phyloP scores from a whole-genome alignment of 164 flowering plant genomes.

The Tetracentron sinense region DNA sequence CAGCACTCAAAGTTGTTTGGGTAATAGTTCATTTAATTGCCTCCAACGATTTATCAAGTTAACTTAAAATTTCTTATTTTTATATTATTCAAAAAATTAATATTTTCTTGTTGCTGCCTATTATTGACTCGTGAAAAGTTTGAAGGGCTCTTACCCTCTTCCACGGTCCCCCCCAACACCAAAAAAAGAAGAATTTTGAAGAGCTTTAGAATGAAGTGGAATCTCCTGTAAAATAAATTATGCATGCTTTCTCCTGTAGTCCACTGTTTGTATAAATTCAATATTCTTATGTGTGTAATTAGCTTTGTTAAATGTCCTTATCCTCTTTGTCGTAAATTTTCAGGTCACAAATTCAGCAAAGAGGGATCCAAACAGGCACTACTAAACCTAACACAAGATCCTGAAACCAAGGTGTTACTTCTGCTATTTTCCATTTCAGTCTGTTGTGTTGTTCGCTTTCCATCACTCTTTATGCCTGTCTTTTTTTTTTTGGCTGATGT shows the following conservation, averaged over 20 bases:
- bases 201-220: not conserved
- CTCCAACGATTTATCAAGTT: not conserved
- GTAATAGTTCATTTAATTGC: not conserved
- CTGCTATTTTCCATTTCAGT: no score
- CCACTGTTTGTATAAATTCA: not conserved
- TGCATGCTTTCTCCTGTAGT: not conserved
- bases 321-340: constrained; percentile 6
- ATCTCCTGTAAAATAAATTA: no score
- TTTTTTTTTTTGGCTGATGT: not conserved
- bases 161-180: no score
- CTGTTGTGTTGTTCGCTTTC: not conserved
- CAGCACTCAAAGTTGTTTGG: not conserved
- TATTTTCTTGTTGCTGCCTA: no score
- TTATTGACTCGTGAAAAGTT: no score
- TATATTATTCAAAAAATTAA: no score
- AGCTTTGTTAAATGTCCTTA: not conserved
- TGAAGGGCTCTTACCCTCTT: no score
- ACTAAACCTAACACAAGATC: constrained; percentile 50
- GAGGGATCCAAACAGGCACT: constrained; percentile 62
- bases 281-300: not conserved
- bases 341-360: constrained; percentile 60
- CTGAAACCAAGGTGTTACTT: constrained; percentile 12
- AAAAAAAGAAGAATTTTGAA: no score
- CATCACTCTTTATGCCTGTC: not conserved
- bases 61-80: no score